A percentile compares a stretch with the other conserved stretches of the same genome.
These are phyloP conservation scores for Zasmidium citrigriseum DNA, from an alignment of 2,329 filamentous ascomycete genomes.

Conservation along the genomic window DNA sequence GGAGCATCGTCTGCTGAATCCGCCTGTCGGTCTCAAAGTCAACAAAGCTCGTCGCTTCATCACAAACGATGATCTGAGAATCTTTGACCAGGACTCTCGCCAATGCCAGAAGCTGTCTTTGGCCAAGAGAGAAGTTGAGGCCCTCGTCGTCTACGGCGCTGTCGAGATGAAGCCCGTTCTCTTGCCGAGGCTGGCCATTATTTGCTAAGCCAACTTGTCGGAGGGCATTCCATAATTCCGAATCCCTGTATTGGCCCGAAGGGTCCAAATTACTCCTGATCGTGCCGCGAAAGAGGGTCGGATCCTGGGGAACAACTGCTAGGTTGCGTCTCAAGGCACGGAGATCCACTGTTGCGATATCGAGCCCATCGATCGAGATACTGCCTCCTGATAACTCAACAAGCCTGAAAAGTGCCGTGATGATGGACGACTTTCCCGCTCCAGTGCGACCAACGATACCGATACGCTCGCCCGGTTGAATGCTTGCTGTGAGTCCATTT, in stretches of 20 bases:
- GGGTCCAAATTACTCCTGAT: constrained; percentile 79
- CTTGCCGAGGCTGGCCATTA: constrained; percentile 47
- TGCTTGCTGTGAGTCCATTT: constrained; percentile 61
- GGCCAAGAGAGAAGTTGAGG: constrained; percentile 91
- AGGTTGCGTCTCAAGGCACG: constrained; percentile 74
- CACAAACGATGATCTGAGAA: constrained; percentile 90
- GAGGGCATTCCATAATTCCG: constrained; percentile 75
- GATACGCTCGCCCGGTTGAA: constrained; percentile 74
- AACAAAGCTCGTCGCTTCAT: constrained; percentile 90
- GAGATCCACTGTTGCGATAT: constrained; percentile 71
- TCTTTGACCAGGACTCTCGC: constrained; percentile 85
- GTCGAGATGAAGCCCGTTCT: constrained; percentile 73
- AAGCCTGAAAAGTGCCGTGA: constrained; percentile 78
- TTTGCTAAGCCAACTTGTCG: constrained; percentile 73
- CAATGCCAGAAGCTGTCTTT: constrained; percentile 92
- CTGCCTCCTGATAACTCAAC: constrained; percentile 49
- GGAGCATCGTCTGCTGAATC: constrained; percentile 86
- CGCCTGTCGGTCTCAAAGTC: constrained; percentile 97
- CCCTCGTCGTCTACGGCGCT: constrained; percentile 88
- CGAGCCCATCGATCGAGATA: constrained; percentile 53
- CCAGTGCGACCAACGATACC: constrained; percentile 81
- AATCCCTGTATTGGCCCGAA: constrained; percentile 74
- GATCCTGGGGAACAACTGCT: constrained; percentile 78
- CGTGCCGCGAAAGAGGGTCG: constrained; percentile 79
- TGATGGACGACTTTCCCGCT: constrained; percentile 83